Percentiles rank a stretch among this genome's conserved stretches.
These are phyloP conservation scores for Blumeria hordei DNA, from an alignment of 2,329 filamentous ascomycete genomes.

Conservation along the genomic window DNA sequence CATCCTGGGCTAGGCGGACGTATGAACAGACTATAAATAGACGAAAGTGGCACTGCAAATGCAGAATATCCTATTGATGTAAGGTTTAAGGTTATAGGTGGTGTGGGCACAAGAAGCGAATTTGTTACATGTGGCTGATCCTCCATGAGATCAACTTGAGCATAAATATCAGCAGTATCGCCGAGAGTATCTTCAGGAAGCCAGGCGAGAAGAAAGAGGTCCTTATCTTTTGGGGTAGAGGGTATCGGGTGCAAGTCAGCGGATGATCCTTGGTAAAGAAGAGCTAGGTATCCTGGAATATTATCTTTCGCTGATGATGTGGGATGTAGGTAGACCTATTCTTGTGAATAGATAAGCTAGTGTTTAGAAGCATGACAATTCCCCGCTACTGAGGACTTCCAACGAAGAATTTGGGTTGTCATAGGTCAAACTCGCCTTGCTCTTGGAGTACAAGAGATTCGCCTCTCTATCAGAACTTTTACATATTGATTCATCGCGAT, in stretches of 20 bases:
- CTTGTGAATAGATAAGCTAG: slow-evolving; percentile 1
- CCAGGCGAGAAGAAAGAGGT: slow-evolving; percentile 67
- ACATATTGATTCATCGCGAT: too few relatives aligned
- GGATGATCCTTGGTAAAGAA: slow-evolving; percentile 60
- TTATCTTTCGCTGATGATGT: slow-evolving; percentile 88
- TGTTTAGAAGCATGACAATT: not conserved
- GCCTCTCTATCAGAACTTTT: not conserved
- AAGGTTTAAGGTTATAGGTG: slow-evolving; percentile 56
- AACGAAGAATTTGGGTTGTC: not conserved
- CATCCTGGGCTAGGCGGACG: slow-evolving; percentile 83
- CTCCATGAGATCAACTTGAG: slow-evolving; percentile 80
- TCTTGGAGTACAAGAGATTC: slow-evolving; percentile 86
- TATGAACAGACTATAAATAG: slow-evolving; percentile 75
- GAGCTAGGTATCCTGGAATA: slow-evolving; percentile 75
- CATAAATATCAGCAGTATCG: slow-evolving; percentile 68
- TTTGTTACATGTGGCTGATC: slow-evolving; percentile 60
- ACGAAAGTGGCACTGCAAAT: slow-evolving; percentile 73
- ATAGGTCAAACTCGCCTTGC: slow-evolving; percentile 43
- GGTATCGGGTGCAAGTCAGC: slow-evolving; percentile 12
- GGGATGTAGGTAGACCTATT: slow-evolving; percentile 81
- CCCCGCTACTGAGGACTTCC: slow-evolving; percentile 4
- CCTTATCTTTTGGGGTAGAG: slow-evolving; percentile 25
- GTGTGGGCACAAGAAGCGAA: slow-evolving; percentile 74
- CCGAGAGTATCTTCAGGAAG: slow-evolving; percentile 73
- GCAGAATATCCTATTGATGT: slow-evolving; percentile 57